Evolutionary conservation across 768 basidiomycete genomes (phyloP).

Genomic region (Calvatia gigantea): DNA sequence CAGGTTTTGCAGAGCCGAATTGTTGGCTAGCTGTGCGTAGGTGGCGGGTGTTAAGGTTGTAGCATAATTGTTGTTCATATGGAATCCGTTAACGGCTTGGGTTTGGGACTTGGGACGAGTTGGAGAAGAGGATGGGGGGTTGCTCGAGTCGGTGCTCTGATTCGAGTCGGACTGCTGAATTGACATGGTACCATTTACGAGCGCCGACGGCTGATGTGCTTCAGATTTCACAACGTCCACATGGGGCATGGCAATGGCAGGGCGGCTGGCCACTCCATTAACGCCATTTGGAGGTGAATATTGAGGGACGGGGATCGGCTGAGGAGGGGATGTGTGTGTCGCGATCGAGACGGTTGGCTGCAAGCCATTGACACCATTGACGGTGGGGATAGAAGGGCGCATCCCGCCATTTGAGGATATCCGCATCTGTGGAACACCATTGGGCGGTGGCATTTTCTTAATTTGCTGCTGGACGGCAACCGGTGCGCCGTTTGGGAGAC

Average conservation of each 20-base stretch:
- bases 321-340: conserved; percentile 33
- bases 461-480: conserved; percentile 58
- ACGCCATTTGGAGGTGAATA: conserved; percentile 33
- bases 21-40: conserved; percentile 29
- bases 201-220: conserved; percentile 27
- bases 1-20: conserved; percentile 48
- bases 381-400: conserved; percentile 38
- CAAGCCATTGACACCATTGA: conserved; percentile 26
- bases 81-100: conserved; percentile 44
- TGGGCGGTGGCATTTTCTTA: conserved; percentile 61
- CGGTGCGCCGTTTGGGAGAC: conserved; percentile 40
- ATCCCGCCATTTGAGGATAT: conserved; percentile 58
- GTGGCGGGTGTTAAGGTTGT: conserved; percentile 34
- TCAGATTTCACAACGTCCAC: conserved; percentile 38
- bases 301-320: conserved; percentile 30
- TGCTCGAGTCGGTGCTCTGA: conserved; percentile 18
- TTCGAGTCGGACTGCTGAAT: conserved; percentile 21
- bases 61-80: conserved; percentile 35
- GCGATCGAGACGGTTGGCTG: conserved; percentile 18
- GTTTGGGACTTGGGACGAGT: conserved; percentile 45
- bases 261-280: conserved; percentile 27
- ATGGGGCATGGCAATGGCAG: conserved; percentile 45
- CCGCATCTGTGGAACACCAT: conserved; percentile 52
- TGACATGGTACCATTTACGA: conserved; percentile 28
- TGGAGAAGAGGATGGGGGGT: conserved; percentile 21